These are phyloP conservation scores for Eragrostis tef DNA, from an alignment of 202 grass and related monocot species.

Conservation along the genomic window DNA sequence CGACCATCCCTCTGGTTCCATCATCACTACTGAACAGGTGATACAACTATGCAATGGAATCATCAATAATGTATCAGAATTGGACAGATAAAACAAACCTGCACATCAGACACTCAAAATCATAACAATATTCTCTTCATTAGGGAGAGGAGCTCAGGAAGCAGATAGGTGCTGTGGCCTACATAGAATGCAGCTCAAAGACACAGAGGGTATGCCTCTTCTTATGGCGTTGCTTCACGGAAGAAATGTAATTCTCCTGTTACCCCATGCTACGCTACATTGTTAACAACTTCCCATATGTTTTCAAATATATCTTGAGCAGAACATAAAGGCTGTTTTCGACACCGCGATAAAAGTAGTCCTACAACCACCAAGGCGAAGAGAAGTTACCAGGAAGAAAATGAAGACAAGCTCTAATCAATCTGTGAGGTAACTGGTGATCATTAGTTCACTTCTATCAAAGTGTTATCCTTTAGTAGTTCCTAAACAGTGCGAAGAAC, in stretches of 20 bases:
- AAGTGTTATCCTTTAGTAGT: not conserved
- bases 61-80: not conserved
- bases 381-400: slow-evolving; percentile 64
- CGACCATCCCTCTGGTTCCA: slow-evolving; percentile 68
- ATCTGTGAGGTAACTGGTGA: slow-evolving; percentile 55
- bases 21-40: slow-evolving; percentile 68
- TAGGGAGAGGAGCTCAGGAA: slow-evolving; percentile 87
- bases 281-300: not conserved
- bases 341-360: slow-evolving; percentile 91
- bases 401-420: slow-evolving; percentile 47
- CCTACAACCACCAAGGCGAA: slow-evolving; percentile 74
- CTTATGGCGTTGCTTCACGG: not conserved
- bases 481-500: slow-evolving; percentile 10
- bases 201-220: slow-evolving; percentile 64
- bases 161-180: slow-evolving; percentile 75
- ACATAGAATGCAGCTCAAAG: slow-evolving; percentile 95
- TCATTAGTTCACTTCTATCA: slow-evolving; percentile 11
- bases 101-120: not conserved
- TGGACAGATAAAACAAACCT: not conserved
- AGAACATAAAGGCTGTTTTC: slow-evolving; percentile 88
- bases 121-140: slow-evolving; percentile 11
- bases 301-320: slow-evolving; percentile 25
- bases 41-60: not conserved
- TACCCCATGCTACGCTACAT: not conserved
- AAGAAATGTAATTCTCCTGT: slow-evolving; percentile 4